Conservation (phyloP, 768 basidiomycete species). For the Infundibulicybe gibba region DNA sequence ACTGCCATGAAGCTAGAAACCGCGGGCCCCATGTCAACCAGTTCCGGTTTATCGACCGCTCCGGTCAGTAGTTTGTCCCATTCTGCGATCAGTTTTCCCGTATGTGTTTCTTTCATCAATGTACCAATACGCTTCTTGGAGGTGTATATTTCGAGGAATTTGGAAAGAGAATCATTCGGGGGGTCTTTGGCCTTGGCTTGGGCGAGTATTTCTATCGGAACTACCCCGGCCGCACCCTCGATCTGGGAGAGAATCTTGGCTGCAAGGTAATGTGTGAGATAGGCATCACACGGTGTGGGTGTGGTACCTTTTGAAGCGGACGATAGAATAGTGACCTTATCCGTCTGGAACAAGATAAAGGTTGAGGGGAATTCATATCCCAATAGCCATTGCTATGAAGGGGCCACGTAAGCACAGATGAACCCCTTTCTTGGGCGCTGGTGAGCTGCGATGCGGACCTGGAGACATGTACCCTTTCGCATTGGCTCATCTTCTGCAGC, state of each 20-base stretch:
- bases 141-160: conserved; percentile 61
- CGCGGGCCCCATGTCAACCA: conserved; percentile 74
- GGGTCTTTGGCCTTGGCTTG: conserved; percentile 81
- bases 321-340: conserved; percentile 76
- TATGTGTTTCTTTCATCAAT: conserved; percentile 77
- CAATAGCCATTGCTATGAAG: conserved; percentile 83
- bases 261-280: conserved; percentile 23
- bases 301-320: conserved; percentile 81
- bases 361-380: conserved; percentile 99
- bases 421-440: neutral
- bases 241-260: conserved; percentile 87
- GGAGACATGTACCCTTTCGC: conserved; percentile 87
- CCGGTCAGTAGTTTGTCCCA: conserved; percentile 70
- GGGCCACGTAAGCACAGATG: conserved; percentile 12
- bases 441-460: conserved; percentile 47
- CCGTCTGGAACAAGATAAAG: conserved; percentile 76
- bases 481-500: conserved; percentile 86
- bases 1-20: conserved; percentile 78
- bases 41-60: conserved; percentile 59
- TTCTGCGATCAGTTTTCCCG: conserved; percentile 83
- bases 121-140: conserved; percentile 65
- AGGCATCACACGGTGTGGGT: conserved; percentile 3
- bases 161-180: conserved; percentile 68
- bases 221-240: conserved; percentile 44
- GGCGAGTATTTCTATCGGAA: conserved; percentile 73